A percentile compares a stretch with the other conserved stretches of the same genome.
Conservation (phyloP, 164 flowering plant genomes). For the Litsea cubeba region DNA sequence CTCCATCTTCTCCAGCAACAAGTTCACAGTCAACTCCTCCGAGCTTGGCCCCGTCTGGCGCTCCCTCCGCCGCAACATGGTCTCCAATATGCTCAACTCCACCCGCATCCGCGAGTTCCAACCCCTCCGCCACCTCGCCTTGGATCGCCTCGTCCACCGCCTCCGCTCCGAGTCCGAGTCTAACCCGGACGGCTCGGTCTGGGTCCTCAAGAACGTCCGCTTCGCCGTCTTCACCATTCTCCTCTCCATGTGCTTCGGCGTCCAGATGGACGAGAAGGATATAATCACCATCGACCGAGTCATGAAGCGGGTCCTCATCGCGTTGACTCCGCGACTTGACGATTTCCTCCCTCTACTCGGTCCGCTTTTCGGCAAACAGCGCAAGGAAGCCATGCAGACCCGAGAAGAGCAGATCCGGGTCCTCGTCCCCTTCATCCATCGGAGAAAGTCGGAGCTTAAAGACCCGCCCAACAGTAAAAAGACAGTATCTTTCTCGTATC, state of each 20-base stretch:
- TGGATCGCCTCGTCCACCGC: conserved; percentile 59
- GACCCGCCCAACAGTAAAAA: conserved; percentile 29
- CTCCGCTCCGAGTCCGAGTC: conserved; percentile 46
- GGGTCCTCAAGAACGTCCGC: conserved; percentile 68
- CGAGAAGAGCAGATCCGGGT: conserved; percentile 59
- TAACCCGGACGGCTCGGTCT: conserved; percentile 41
- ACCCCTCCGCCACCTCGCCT: conserved; percentile 35
- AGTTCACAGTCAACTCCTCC: conserved; percentile 89
- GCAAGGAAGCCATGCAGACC: conserved; percentile 47
- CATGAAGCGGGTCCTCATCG: conserved; percentile 64
- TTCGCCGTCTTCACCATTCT: conserved; percentile 83
- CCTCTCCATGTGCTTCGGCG: conserved; percentile 78
- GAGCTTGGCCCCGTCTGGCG: conserved; percentile 83
- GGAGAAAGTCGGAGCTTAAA: conserved; percentile 35
- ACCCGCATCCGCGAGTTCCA: conserved; percentile 50
- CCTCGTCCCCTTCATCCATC: conserved; percentile 51
- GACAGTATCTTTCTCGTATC: conserved; percentile 60
- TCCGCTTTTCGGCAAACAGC: conserved; percentile 69
- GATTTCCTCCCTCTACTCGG: conserved; percentile 73
- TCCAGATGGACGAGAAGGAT: conserved; percentile 66
- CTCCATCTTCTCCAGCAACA: conserved; percentile 69
- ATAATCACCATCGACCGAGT: conserved; percentile 50
- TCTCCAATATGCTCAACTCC: conserved; percentile 69
- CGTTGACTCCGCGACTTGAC: conserved; percentile 65
- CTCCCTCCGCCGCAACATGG: conserved; percentile 84